Evolutionary conservation across 306 rosid genomes (phyloP).

Genomic region (Myrica gale): DNA sequence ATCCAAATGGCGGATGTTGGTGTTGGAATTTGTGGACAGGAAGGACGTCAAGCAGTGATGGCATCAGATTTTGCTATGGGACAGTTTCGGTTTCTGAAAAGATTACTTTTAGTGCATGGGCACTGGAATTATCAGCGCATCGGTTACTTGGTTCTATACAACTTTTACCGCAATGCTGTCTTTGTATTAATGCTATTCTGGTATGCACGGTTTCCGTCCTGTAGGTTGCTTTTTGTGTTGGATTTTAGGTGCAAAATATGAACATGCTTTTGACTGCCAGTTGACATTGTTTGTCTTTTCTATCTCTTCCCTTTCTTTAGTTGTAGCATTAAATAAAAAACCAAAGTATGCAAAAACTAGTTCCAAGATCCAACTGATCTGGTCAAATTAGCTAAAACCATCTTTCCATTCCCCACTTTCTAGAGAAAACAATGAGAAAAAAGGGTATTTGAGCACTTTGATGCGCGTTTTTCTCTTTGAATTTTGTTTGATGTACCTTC

Average conservation of each 20-base stretch:
- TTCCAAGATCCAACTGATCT: constrained; percentile 1
- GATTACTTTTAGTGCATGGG: constrained; percentile 90
- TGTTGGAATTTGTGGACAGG: constrained; percentile 98
- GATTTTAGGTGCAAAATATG: neutral
- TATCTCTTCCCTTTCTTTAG: neutral
- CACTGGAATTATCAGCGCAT: constrained; percentile 99
- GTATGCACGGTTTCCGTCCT: constrained; percentile 41
- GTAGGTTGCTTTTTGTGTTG: neutral
- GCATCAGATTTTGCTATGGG: constrained; percentile 99
- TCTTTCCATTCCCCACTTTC: neutral
- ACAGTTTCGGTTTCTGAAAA: constrained; percentile 80
- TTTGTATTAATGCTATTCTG: constrained; percentile 95
- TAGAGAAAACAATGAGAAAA: neutral
- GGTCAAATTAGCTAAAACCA: neutral
- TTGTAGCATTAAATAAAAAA: neutral
- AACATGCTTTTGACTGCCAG: neutral
- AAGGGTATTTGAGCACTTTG: neutral
- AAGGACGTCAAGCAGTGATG: constrained; percentile 99
- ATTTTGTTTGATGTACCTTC: neutral
- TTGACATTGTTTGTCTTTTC: neutral
- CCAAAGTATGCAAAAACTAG: neutral
- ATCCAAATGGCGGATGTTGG: constrained; percentile 99
- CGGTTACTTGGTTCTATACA: constrained; percentile 87
- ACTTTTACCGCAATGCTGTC: constrained; percentile 98
- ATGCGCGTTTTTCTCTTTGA: neutral